Evolutionary conservation across 495 filamentous ascomycete species (phyloP).

Genomic region (Chaetomium cochliodes): DNA sequence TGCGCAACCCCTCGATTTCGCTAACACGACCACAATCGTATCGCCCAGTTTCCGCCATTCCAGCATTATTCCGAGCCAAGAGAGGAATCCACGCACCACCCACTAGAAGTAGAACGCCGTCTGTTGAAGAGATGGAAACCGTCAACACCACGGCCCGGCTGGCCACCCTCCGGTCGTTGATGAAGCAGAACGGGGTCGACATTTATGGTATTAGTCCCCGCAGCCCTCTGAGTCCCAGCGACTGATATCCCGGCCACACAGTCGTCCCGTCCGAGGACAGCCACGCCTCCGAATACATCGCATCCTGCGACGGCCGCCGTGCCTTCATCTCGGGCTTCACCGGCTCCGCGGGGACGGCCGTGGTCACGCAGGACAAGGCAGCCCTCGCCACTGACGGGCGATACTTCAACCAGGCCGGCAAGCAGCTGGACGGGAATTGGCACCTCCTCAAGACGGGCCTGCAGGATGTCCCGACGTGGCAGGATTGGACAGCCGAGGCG

Average conservation of each 20-base stretch:
- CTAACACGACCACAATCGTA: conserved; percentile 10
- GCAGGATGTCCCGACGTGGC: conserved; percentile 93
- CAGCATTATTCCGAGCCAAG: conserved; percentile 18
- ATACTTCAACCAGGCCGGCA: conserved; percentile 95
- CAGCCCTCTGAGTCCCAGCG: not conserved
- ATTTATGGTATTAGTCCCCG: conserved; percentile 71
- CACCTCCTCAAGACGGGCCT: conserved; percentile 86
- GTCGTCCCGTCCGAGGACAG: conserved; percentile 97
- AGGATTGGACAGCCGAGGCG: conserved; percentile 92
- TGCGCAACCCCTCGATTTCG: conserved; percentile 18
- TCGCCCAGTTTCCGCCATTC: conserved; percentile 19
- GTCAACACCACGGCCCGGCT: conserved; percentile 81
- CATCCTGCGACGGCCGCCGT: conserved; percentile 85
- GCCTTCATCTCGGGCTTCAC: conserved; percentile 93
- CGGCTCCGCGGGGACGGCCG: conserved; percentile 90
- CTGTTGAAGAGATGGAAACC: conserved; percentile 67
- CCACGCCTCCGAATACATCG: conserved; percentile 97
- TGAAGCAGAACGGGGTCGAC: conserved; percentile 84
- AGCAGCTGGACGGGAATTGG: conserved; percentile 94
- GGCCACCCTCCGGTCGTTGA: conserved; percentile 72
- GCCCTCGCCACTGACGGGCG: conserved; percentile 93
- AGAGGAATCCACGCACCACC: conserved; percentile 13
- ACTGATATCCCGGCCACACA: conserved; percentile 38
- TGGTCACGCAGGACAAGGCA: conserved; percentile 82
- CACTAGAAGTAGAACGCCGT: not conserved